Evolutionary conservation across 2,329 filamentous ascomycete genomes (phyloP), one percentile per base, ranked within the genome.

Genomic region (Juglanconis juglandina): DNA sequence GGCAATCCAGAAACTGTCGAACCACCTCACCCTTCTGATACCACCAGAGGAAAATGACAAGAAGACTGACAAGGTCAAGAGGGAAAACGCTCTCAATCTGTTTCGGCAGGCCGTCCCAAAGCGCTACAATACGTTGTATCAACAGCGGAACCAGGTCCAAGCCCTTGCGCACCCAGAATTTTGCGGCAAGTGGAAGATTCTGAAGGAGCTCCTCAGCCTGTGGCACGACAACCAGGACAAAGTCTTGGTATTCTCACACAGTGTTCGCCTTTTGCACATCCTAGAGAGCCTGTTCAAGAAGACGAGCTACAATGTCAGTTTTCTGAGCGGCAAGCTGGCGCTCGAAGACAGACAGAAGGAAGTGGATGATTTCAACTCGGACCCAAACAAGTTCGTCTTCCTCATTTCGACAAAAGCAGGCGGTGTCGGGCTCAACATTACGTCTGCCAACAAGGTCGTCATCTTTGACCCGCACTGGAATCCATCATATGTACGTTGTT

Each of bases 401-500:
- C 80, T 99, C 24, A 97, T 99, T 68, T 96, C 91, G 30, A 97
- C 95, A 6, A 91, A 90, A 70, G 93, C 95, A 3, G 95, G 95
- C 32, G 95, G 95, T 4, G 90, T 97, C 0, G 95, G 95, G 0
- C 80, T 99, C 34, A 99, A 99, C 71, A 98, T 99, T 70, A 96
- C 94, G 0, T 95, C 92, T 2, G 95, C 95, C 1, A 99, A 99
- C 76, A 98, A 98, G 75, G 95, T 99, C 0, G 94, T 99, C 46
- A 91, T 99, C 41, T 87, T 98, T 52, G 95, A 98, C 71, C 95
- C 95, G 0, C 95, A 98, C 68, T 99, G 95, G 95, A 99, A 99
- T 66, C 95, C 95, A 0, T 86, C 91, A 2, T 94, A 95, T 66
- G 46, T 32, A 48, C 8, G 46, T 47, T 32, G 24, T 9, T 48